Evolutionary conservation across 176 grass and related monocot genomes (phyloP), one percentile per base, ranked within the genome.

Genomic region (Coix lacrymajobi): DNA sequence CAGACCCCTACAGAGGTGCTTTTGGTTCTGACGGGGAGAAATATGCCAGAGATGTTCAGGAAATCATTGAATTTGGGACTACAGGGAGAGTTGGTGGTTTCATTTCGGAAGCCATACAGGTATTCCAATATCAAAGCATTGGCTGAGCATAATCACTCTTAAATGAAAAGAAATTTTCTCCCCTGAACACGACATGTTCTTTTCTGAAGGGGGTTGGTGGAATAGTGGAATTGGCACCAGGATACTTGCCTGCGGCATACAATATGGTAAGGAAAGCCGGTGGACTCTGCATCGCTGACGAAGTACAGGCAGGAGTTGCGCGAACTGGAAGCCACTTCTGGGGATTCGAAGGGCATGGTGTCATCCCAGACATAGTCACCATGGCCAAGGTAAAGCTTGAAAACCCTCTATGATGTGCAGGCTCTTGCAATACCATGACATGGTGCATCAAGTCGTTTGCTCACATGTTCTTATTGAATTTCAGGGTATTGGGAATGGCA

Each of bases 21-120:
- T 98, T 98, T 49, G 92, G 96, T 33, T 93, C 88, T 31, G 89
- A 98, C 39, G 96, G 96, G 51, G 89, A 95, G 74, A 95, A 98
- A 67, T 98, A 95, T 86, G 92, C 96, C 2, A 93, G 77, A 54
- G 96, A 98, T 91, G 85, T 98, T 82, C 90, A 95, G 79, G 96
- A 98, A 86, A 95, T 94, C 38, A 95, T 98, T 56, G 92, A 98
- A 11, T 95, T 90, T 88, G 96, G 96, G 16, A 98, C 96, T 83
- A 89, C 89, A 40, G 96, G 96, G 63, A 81, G 84, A 81, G 83
- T 95, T 24, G 96, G 71, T 17, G 96, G 90, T 73, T 98, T 98
- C 82, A 98, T 98, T 83, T 93, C 96, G 49, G 96, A 98, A 91
- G 90, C 95, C 56, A 98, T 98, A 87, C 95, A 98, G 77, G 95